phyloP scores from a whole-genome alignment of 2,329 filamentous ascomycete genomes.

The Tolypocladium album region DNA sequence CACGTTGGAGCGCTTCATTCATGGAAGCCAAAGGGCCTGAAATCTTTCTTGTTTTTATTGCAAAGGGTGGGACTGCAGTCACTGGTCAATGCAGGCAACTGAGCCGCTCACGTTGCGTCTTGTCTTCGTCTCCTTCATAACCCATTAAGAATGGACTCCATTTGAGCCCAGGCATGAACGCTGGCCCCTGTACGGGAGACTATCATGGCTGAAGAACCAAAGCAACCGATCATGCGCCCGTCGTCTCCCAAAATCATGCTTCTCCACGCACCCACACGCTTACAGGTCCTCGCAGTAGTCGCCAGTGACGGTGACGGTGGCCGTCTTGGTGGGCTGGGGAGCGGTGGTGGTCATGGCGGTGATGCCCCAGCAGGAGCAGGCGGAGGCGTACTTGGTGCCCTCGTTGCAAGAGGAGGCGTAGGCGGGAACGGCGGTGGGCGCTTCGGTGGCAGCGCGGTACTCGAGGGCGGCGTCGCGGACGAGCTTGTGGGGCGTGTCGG shows the following conservation, averaged over 20 bases:
- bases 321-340: slow-evolving; percentile 25
- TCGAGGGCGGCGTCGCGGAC: slow-evolving; percentile 16
- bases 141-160: slow-evolving; percentile 2
- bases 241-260: not conserved
- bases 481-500: slow-evolving; percentile 13
- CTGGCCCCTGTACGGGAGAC: not conserved
- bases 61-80: not conserved
- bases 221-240: not conserved
- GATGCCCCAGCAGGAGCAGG: slow-evolving; percentile 34
- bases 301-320: slow-evolving; percentile 28
- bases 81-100: not conserved
- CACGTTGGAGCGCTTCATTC: too few species aligned
- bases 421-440: slow-evolving; percentile 22
- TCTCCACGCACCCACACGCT: not conserved
- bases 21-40: not conserved
- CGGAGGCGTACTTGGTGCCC: slow-evolving; percentile 25
- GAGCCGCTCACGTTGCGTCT: not conserved
- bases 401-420: slow-evolving; percentile 28
- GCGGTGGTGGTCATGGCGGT: slow-evolving; percentile 26
- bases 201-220: not conserved
- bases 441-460: slow-evolving; percentile 19
- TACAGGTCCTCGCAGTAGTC: slow-evolving; percentile 29
- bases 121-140: slow-evolving; percentile 4
- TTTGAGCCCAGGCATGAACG: not conserved
- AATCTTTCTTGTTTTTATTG: not conserved